phyloP scores from a whole-genome alignment of 1,284 basidiomycete species.

The Sanghuangporus baumii region DNA sequence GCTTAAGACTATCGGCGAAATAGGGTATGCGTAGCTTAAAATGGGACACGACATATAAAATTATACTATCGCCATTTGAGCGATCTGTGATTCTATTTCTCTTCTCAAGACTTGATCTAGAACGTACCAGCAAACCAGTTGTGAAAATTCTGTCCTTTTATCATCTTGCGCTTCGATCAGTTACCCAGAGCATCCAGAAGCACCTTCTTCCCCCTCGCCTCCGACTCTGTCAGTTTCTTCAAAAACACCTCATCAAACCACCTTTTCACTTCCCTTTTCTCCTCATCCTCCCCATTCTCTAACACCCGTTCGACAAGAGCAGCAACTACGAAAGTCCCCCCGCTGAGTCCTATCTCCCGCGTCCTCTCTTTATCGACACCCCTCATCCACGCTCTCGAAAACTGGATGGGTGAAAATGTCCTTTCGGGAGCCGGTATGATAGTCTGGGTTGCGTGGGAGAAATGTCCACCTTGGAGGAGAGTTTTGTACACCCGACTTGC shows the following conservation, averaged over 20 bases:
- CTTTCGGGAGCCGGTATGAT: slow-evolving; percentile 38
- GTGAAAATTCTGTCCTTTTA: no score
- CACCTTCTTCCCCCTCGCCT: slow-evolving; percentile 51
- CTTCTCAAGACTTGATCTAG: no score
- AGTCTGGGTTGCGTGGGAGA: slow-evolving; percentile 52
- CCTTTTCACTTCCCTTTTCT: slow-evolving; percentile 38
- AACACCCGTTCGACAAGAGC: slow-evolving; percentile 66
- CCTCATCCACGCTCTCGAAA: slow-evolving; percentile 55
- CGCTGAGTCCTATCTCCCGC: slow-evolving; percentile 54
- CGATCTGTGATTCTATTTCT: no score
- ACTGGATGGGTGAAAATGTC: slow-evolving; percentile 47
- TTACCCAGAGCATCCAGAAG: slow-evolving; percentile 35
- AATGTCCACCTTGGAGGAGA: slow-evolving; percentile 86
- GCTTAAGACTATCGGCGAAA: background rate
- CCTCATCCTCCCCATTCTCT: slow-evolving; percentile 35
- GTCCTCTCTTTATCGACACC: slow-evolving; percentile 51
- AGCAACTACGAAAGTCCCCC: slow-evolving; percentile 75
- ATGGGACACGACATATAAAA: no score
- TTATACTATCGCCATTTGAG: no score
- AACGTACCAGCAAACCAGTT: no score
- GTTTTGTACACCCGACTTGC: slow-evolving; percentile 80
- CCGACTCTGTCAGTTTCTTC: slow-evolving; percentile 37
- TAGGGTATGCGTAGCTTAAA: background rate
- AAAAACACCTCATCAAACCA: slow-evolving; percentile 49
- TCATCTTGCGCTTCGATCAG: background rate